Evolutionary conservation across 352 stramenopile genomes (phyloP).

Genomic region (Pythium rhizo-oryzae): DNA sequence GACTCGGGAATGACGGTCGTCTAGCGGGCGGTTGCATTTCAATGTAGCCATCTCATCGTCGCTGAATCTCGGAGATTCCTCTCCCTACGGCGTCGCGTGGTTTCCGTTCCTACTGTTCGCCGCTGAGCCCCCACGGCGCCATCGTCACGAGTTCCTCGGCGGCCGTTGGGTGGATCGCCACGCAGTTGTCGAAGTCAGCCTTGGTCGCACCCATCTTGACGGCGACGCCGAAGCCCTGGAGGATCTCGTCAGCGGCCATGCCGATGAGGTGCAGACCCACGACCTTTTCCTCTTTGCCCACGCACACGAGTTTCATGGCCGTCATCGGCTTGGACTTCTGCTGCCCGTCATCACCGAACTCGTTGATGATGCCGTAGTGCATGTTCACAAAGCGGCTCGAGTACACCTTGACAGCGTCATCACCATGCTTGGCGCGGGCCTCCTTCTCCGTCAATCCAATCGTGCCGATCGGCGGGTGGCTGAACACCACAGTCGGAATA

Average conservation of each 20-base stretch:
- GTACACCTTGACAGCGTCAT: conserved; percentile 96
- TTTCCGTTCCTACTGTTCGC: conserved; percentile 10
- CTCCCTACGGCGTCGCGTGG: background rate
- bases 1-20: conserved; percentile 4
- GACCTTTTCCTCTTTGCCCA: conserved; percentile 89
- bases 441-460: conserved; percentile 94
- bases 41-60: conserved; percentile 22
- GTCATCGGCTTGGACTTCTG: conserved; percentile 93
- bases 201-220: conserved; percentile 99
- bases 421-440: conserved; percentile 91
- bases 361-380: conserved; percentile 91
- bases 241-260: conserved; percentile 96
- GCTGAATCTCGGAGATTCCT: conserved; percentile 30
- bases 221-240: conserved; percentile 98
- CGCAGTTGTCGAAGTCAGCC: conserved; percentile 95
- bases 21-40: background rate
- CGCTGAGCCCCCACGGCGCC: conserved; percentile 72
- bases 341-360: conserved; percentile 72
- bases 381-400: conserved; percentile 95
- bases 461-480: conserved; percentile 95
- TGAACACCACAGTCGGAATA: conserved; percentile 97
- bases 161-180: conserved; percentile 97
- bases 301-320: conserved; percentile 95
- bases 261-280: conserved; percentile 98
- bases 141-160: conserved; percentile 97